Evolutionary conservation across 345 rosid species (phyloP), one percentile per base, ranked within the genome.

Genomic region (Euphorbia lathyris): DNA sequence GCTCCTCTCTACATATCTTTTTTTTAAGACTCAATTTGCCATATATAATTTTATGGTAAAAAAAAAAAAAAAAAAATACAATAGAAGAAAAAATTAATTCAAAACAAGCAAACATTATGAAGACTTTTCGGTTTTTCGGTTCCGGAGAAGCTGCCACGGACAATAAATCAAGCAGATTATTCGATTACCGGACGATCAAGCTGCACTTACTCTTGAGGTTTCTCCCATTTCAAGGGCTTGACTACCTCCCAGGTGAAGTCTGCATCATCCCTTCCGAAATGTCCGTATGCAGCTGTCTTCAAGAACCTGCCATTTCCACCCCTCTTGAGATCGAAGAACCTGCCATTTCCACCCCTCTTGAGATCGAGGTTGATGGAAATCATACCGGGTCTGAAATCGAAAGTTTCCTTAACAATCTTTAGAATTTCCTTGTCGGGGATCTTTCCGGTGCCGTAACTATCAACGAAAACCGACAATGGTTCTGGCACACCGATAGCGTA

Each of bases 401-500:
- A 70, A n/a, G 34, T 70, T 17, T 51, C 74, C 67, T 70, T 70
- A 19, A 70, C 74, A 51, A 70, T 61, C 26, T 61, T 70, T 67
- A 70, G 74, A 23, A 70, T 70, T 51, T 70, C 67, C 51, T 36
- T 61, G 40, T 70, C 74, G 19, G 74, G 67, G 74, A 70, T 70
- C 74, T 62, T 70, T 50, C 67, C 74, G 7, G 67, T 70, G 40
- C 74, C 67, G 17, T 61, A 70, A 9, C 36, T 16, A 11, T 61
- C 67, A 17, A 70, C 74, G 52, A 61, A 61, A 27, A 70, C 67
- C 0, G 74, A 70, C 52, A 70, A 36, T 23, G 74, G 74, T 36
- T 70, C 67, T 50, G 74, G 67, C 74, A 70, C 74, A 17, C 74
- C 74, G 19, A 61, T 70, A 51, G 74, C 74, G 26, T 70, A 70